Evolutionary conservation across 1,284 basidiomycete genomes (phyloP).

Genomic region (Kalmanozyma brasiliensis): DNA sequence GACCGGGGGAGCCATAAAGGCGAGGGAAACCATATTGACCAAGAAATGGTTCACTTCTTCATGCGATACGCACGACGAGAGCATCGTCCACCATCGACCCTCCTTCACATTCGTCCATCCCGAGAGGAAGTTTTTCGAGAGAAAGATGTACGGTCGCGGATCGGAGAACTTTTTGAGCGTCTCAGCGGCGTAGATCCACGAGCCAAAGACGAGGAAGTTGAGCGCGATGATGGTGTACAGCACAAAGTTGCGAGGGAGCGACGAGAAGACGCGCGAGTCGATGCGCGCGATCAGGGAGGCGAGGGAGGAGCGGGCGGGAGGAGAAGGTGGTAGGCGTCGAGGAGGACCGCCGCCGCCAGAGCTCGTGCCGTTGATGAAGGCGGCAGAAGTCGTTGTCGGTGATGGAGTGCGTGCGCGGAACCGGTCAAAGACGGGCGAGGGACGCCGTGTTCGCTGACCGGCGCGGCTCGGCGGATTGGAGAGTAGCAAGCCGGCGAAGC

Average conservation of each 20-base stretch:
- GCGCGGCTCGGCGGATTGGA: constrained; percentile 10
- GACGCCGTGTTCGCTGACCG: not conserved
- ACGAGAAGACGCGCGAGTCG: constrained; percentile 15
- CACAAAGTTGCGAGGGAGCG: constrained; percentile 13
- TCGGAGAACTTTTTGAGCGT: constrained; percentile 70
- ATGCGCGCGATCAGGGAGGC: constrained; percentile 1
- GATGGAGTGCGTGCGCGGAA: not conserved
- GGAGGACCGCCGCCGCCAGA: not conserved
- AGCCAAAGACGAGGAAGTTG: constrained; percentile 47
- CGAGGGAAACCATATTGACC: constrained; percentile 82
- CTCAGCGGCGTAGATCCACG: constrained; percentile 49
- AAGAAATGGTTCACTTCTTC: constrained; percentile 73
- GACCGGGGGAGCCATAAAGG: constrained; percentile 80
- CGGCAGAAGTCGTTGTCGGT: not conserved
- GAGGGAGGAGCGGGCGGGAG: not conserved
- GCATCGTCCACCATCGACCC: constrained; percentile 83
- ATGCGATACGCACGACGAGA: constrained; percentile 73
- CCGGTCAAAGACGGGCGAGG: constrained; percentile 20
- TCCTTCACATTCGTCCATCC: constrained; percentile 74
- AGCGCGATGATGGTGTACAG: constrained; percentile 42
- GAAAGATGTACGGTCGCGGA: constrained; percentile 72
- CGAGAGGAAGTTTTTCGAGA: constrained; percentile 77
- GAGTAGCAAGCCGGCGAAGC: not conserved
- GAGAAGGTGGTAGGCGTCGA: not conserved
- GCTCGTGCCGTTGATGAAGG: not conserved